Evolutionary conservation across 2,329 filamentous ascomycete species (phyloP).

Genomic region (Fusarium drepaniforme): DNA sequence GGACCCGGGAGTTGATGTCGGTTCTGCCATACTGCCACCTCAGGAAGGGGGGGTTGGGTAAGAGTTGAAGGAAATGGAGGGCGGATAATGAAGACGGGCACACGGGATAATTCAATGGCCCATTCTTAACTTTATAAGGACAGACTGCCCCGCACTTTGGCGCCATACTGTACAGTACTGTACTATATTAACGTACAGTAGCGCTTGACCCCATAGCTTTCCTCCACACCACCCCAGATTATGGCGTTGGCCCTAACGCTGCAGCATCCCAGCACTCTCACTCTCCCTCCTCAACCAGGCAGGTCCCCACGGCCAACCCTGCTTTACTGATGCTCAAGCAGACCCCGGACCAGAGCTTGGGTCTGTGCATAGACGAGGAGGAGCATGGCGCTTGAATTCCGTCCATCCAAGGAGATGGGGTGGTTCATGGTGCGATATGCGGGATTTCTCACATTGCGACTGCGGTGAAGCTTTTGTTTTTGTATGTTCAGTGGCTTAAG

Average conservation of each 20-base stretch:
- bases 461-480: not conserved
- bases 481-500: not conserved
- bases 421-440: not conserved
- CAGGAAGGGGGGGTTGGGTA: not conserved
- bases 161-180: not conserved
- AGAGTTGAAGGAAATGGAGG: not conserved
- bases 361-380: not conserved
- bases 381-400: not conserved
- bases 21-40: not conserved
- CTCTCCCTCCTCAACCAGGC: not conserved
- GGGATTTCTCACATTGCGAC: not conserved
- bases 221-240: not conserved
- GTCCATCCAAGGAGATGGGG: not conserved
- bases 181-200: not conserved
- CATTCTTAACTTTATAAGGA: not conserved
- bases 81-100: not conserved
- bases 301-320: not conserved
- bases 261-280: not conserved
- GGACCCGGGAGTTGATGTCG: slow-evolving; percentile 5
- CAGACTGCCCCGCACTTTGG: not conserved
- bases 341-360: not conserved
- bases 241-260: not conserved
- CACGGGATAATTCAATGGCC: not conserved
- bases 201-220: not conserved
- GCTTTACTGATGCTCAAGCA: not conserved